Percentiles rank a stretch among this genome's conserved stretches.
These are phyloP conservation scores for Citropsis articulata DNA, from an alignment of 345 rosid genomes.

Conservation along the genomic window DNA sequence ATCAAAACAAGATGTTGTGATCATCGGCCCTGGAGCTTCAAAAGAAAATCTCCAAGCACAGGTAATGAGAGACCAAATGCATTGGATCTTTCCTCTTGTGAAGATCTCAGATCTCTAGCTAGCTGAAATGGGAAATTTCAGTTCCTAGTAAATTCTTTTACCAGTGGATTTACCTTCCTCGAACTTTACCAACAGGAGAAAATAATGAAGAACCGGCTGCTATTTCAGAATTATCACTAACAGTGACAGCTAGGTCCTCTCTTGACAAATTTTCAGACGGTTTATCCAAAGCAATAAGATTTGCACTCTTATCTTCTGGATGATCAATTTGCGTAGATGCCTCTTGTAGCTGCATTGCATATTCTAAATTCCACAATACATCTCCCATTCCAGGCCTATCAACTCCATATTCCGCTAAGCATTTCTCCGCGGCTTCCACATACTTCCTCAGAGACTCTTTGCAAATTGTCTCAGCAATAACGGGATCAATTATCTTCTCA, in stretches of 20 bases:
- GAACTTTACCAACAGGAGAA: conserved; percentile 23
- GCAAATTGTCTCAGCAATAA: conserved; percentile 42
- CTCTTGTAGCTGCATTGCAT: conserved; percentile 76
- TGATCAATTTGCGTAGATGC: conserved; percentile 42
- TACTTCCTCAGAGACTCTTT: conserved; percentile 55
- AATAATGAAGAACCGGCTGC: conserved; percentile 24
- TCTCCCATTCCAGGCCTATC: conserved; percentile 89
- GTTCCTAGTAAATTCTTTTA: neutral
- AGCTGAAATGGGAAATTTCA: neutral
- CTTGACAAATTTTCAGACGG: neutral
- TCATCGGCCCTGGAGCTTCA: too few species aligned
- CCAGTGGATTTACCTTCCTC: conserved; percentile 17
- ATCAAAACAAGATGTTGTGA: too few species aligned
- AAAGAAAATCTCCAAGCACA: too few species aligned
- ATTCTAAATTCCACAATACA: conserved; percentile 82
- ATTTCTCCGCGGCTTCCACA: conserved; percentile 82
- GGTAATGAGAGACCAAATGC: too few species aligned
- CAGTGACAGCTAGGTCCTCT: neutral
- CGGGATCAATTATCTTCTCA: conserved; percentile 62
- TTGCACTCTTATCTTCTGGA: conserved; percentile 39
- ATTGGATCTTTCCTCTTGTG: too few species aligned
- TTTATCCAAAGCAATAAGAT: conserved; percentile 18
- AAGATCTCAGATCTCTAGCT: neutral
- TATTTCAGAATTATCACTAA: conserved; percentile 24
- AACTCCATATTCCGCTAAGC: conserved; percentile 75